Evolutionary conservation across 805 yeast genomes (phyloP).

Genomic region (Lipomyces oligophaga): DNA sequence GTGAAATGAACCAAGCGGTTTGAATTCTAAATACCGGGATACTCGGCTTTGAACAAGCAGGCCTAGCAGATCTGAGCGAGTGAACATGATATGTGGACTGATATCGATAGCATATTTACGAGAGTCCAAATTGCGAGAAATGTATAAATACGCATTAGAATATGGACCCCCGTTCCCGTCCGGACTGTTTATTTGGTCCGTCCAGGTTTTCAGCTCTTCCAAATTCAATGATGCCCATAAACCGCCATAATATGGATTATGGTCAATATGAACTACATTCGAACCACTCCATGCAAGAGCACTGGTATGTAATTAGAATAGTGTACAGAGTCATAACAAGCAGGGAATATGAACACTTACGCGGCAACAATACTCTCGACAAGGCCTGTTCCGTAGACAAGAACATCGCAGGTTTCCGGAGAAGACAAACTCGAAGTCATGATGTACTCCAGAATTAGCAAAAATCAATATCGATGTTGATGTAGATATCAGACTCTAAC

Average conservation of each 20-base stretch:
- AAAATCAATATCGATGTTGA: not conserved
- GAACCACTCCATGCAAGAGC: constrained; percentile 98
- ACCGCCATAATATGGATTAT: constrained; percentile 84
- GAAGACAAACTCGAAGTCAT: constrained; percentile 4
- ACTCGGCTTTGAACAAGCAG: constrained; percentile 80
- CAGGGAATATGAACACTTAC: constrained; percentile 11
- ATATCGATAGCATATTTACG: constrained; percentile 84
- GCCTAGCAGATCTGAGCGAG: constrained; percentile 80
- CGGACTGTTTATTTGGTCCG: constrained; percentile 53
- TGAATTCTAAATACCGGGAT: constrained; percentile 87
- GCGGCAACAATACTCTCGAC: constrained; percentile 87
- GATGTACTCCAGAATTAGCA: constrained; percentile 4
- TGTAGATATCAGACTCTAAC: not conserved
- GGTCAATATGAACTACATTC: constrained; percentile 84
- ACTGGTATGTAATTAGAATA: constrained; percentile 6
- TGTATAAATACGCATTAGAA: constrained; percentile 72
- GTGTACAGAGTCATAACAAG: not conserved
- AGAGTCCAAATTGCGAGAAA: constrained; percentile 63
- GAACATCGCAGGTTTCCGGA: constrained; percentile 70
- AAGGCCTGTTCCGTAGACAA: constrained; percentile 89
- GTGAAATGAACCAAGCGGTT: constrained; percentile 81
- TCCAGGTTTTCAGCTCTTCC: constrained; percentile 84
- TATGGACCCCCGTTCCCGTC: constrained; percentile 37
- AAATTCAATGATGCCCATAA: constrained; percentile 78
- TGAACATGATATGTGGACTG: constrained; percentile 81